These are phyloP conservation scores for Lizanozyma gosingica DNA, from an alignment of 1,139 yeast species.

Conservation along the genomic window DNA sequence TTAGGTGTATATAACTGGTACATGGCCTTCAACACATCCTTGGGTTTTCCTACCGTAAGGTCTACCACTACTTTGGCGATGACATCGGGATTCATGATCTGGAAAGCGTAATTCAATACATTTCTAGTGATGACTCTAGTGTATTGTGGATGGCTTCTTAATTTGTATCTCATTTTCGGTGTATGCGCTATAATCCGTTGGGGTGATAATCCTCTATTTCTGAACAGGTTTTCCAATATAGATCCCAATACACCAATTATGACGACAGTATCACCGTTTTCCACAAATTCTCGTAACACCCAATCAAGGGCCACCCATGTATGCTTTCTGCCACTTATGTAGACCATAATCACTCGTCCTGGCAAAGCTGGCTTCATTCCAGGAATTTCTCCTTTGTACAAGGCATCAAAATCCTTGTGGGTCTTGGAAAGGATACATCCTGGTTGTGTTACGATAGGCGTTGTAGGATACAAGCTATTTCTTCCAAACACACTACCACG, in stretches of 20 bases:
- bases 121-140: slow-evolving; percentile 27
- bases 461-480: slow-evolving; percentile 24
- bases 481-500: slow-evolving; percentile 5
- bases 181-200: slow-evolving; percentile 12
- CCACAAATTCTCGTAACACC: slow-evolving; percentile 42
- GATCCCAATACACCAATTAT: slow-evolving; percentile 31
- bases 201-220: neutral
- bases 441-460: slow-evolving; percentile 30
- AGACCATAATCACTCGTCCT: slow-evolving; percentile 49
- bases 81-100: slow-evolving; percentile 37
- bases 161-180: slow-evolving; percentile 22
- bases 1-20: slow-evolving; percentile 57
- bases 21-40: slow-evolving; percentile 50
- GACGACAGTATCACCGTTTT: slow-evolving; percentile 57
- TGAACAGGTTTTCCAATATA: neutral
- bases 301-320: slow-evolving; percentile 80
- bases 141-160: slow-evolving; percentile 28
- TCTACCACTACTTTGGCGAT: slow-evolving; percentile 56
- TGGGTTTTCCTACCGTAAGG: slow-evolving; percentile 50
- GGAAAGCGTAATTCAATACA: slow-evolving; percentile 39
- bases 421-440: slow-evolving; percentile 37
- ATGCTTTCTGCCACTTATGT: slow-evolving; percentile 61
- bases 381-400: slow-evolving; percentile 21
- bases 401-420: slow-evolving; percentile 34
- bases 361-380: slow-evolving; percentile 34